phyloP scores from a whole-genome alignment of 192 early-diverging fungal species.

The Spizellomyces punctatus region DNA sequence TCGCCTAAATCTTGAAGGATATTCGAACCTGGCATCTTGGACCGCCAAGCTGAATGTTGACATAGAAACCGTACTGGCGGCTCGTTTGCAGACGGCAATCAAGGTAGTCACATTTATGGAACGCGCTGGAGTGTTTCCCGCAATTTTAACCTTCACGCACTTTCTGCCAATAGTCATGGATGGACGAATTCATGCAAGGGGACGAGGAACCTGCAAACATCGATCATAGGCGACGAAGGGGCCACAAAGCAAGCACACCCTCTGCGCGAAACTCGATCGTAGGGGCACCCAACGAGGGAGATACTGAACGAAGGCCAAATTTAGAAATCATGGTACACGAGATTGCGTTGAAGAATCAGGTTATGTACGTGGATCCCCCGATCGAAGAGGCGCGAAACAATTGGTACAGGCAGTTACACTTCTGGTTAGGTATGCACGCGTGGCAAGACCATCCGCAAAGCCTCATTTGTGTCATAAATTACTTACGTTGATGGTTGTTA shows the following conservation, averaged over 20 bases:
- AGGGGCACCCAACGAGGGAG: background rate
- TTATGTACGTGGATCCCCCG: conserved; percentile 96
- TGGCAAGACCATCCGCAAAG: background rate
- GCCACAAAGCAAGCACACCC: background rate
- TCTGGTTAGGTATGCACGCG: conserved; percentile 70
- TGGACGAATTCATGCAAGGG: background rate
- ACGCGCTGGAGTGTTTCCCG: too few relatives aligned
- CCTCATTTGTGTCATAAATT: background rate
- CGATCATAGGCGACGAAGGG: conserved; percentile 2
- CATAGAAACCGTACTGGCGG: conserved; percentile 75
- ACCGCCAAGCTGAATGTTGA: conserved; percentile 77
- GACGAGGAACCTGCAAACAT: conserved; percentile 3
- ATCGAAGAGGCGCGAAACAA: conserved; percentile 89
- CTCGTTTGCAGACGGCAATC: conserved; percentile 61
- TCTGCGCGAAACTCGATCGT: background rate
- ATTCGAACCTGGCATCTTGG: conserved; percentile 93
- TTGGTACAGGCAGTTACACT: conserved; percentile 89
- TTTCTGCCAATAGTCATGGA: too few relatives aligned
- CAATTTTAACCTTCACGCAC: too few relatives aligned
- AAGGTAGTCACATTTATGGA: background rate
- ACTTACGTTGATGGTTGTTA: background rate
- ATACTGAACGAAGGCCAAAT: background rate
- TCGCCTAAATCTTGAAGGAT: conserved; percentile 89
- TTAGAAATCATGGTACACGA: conserved; percentile 75
- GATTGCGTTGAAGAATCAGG: conserved; percentile 89